These are phyloP conservation scores for Apiospora kogelbergensis DNA, from an alignment of 2,329 filamentous ascomycete genomes.

Conservation along the genomic window DNA sequence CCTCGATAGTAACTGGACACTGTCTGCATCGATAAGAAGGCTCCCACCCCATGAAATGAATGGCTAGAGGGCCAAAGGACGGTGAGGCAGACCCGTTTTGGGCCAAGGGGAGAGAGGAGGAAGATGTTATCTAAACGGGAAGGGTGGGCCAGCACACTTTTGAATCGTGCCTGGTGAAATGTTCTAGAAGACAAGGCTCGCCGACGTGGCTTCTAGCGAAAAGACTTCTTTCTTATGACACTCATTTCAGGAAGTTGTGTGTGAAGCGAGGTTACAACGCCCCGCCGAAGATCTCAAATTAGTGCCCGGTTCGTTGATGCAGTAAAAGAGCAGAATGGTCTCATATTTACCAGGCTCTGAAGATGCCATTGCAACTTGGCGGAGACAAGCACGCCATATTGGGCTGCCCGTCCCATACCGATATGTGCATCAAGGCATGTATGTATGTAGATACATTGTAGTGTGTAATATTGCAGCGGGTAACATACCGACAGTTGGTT, in stretches of 20 bases:
- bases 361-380: not conserved
- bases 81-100: not conserved
- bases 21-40: not conserved
- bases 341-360: conserved; percentile 3
- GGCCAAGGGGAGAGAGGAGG: not conserved
- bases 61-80: not conserved
- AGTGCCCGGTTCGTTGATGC: not conserved
- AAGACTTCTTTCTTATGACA: not conserved
- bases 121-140: not conserved
- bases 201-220: not conserved
- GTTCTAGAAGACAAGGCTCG: not conserved
- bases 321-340: not conserved
- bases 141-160: not conserved
- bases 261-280: not conserved
- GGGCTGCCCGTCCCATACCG: not conserved
- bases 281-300: conserved; percentile 1
- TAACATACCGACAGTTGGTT: conserved; percentile 2
- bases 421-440: too few species aligned
- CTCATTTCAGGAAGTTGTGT: not conserved
- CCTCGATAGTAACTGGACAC: too few species aligned
- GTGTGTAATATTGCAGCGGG: conserved; percentile 1
- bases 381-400: not conserved
- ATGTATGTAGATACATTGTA: not conserved
- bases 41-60: not conserved
- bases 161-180: not conserved